These are phyloP conservation scores for Fusarium praegraminearum DNA, from an alignment of 2,329 filamentous ascomycete genomes.

Conservation along the genomic window DNA sequence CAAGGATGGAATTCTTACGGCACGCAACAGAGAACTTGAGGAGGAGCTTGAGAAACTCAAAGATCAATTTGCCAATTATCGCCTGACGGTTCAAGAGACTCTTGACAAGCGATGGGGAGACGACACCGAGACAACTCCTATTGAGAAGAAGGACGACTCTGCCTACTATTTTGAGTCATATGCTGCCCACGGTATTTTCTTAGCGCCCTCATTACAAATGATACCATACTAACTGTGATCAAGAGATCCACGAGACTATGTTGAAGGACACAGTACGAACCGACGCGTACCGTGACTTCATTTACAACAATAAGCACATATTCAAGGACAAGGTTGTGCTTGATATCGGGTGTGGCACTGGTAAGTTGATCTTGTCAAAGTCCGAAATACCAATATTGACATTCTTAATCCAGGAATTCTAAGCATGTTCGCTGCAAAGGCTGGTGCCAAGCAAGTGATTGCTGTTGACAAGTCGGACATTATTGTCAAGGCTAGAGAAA, in stretches of 20 bases:
- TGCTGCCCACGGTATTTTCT: conserved; percentile 66
- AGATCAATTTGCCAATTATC: conserved; percentile 73
- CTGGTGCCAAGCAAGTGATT: conserved; percentile 86
- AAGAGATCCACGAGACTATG: conserved; percentile 97
- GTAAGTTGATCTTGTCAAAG: conserved; percentile 51
- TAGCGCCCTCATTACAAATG: neutral
- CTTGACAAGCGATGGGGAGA: conserved; percentile 74
- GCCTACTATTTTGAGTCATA: conserved; percentile 72
- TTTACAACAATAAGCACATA: conserved; percentile 89
- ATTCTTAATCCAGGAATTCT: conserved; percentile 72
- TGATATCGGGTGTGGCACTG: conserved; percentile 88
- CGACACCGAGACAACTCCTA: conserved; percentile 58
- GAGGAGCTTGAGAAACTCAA: conserved; percentile 70
- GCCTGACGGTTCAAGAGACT: conserved; percentile 73
- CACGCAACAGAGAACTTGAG: conserved; percentile 68
- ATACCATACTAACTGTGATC: conserved; percentile 2
- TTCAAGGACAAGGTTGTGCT: conserved; percentile 89
- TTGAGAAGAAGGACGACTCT: conserved; percentile 50
- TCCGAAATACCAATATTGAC: neutral
- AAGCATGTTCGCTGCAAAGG: conserved; percentile 93
- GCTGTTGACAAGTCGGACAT: conserved; percentile 95
- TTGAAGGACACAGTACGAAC: conserved; percentile 90
- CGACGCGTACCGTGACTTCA: conserved; percentile 93
- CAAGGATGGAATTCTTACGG: conserved; percentile 51
- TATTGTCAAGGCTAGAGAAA: conserved; percentile 86